phyloP scores from a whole-genome alignment of 1,139 yeast genomes.

The Lodderomyces orthopsilosis region DNA sequence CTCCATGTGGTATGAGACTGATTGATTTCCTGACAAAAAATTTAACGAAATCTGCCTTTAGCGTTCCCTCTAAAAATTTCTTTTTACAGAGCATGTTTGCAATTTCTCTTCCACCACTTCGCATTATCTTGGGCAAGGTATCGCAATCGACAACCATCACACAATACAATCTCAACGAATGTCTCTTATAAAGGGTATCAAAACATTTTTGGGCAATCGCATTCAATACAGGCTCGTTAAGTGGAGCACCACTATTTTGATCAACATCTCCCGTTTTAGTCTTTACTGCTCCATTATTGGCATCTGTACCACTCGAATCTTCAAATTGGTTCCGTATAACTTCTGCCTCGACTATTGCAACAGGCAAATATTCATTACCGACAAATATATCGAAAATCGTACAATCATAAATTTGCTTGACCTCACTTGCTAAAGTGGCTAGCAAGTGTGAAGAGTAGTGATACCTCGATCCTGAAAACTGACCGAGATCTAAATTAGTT shows the following conservation, averaged over 20 bases:
- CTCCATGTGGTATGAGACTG: slow-evolving; percentile 72
- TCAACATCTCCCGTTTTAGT: slow-evolving; percentile 16
- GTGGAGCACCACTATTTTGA: slow-evolving; percentile 35
- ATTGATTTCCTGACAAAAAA: slow-evolving; percentile 70
- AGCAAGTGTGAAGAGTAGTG: slow-evolving; percentile 86
- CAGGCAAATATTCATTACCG: slow-evolving; percentile 83
- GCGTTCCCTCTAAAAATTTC: slow-evolving; percentile 70
- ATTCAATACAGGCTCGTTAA: slow-evolving; percentile 60
- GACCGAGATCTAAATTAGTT: slow-evolving; percentile 28
- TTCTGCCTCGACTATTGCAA: slow-evolving; percentile 83
- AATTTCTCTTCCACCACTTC: slow-evolving; percentile 86
- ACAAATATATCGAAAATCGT: slow-evolving; percentile 86
- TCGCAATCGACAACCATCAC: slow-evolving; percentile 79
- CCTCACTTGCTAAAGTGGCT: slow-evolving; percentile 77
- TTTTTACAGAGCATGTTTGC: slow-evolving; percentile 92
- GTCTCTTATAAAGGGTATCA: slow-evolving; percentile 64
- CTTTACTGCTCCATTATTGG: slow-evolving; percentile 11
- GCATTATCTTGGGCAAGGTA: slow-evolving; percentile 75
- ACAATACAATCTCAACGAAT: slow-evolving; percentile 77
- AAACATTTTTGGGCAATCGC: slow-evolving; percentile 75
- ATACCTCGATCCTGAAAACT: slow-evolving; percentile 50
- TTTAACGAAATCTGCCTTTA: slow-evolving; percentile 76
- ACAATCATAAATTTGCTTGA: slow-evolving; percentile 82
- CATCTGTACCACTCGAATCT: slow-evolving; percentile 17
- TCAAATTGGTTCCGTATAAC: slow-evolving; percentile 49